Conservation (phyloP, 352 stramenopile species). For the Pythium diclinum region DNA sequence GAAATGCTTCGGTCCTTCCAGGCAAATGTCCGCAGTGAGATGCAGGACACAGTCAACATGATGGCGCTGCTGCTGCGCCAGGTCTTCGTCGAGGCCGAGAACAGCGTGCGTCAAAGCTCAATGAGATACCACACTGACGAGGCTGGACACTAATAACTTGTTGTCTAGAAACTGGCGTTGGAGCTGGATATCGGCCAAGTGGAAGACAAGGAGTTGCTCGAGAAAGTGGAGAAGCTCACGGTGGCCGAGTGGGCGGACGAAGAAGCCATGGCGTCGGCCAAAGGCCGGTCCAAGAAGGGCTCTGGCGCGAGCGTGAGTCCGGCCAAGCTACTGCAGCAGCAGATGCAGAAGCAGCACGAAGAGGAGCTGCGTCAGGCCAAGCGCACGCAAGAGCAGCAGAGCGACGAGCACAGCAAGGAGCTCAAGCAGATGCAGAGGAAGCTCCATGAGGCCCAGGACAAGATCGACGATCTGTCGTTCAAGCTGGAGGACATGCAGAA, state of each 20-base stretch:
- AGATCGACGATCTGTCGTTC: slow-evolving; percentile 51
- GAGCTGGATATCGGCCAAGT: slow-evolving; percentile 74
- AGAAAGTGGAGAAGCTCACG: slow-evolving; percentile 71
- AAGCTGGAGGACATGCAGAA: slow-evolving; percentile 57
- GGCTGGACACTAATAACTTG: too few species aligned
- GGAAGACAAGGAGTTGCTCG: slow-evolving; percentile 69
- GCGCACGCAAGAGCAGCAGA: slow-evolving; percentile 41
- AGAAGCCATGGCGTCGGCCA: slow-evolving; percentile 13
- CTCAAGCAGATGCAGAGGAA: slow-evolving; percentile 53
- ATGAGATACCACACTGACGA: too few species aligned
- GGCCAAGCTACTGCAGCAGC: slow-evolving; percentile 18
- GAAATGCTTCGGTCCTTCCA: slow-evolving; percentile 11
- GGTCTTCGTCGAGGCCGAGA: slow-evolving; percentile 72
- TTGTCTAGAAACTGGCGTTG: slow-evolving; percentile 47
- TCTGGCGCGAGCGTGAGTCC: slow-evolving; percentile 9
- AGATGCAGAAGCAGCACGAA: slow-evolving; percentile 39
- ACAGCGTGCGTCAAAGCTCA: slow-evolving; percentile 36
- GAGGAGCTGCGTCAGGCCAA: slow-evolving; percentile 59
- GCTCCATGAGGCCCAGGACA: slow-evolving; percentile 49
- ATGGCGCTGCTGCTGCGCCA: slow-evolving; percentile 80
- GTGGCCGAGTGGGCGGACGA: slow-evolving; percentile 68
- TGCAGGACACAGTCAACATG: slow-evolving; percentile 86
- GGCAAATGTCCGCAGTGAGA: slow-evolving; percentile 70
- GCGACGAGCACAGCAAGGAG: slow-evolving; percentile 54
- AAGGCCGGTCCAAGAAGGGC: slow-evolving; percentile 7